phyloP scores from a whole-genome alignment of 352 stramenopile species.

The Bremia lactucae region DNA sequence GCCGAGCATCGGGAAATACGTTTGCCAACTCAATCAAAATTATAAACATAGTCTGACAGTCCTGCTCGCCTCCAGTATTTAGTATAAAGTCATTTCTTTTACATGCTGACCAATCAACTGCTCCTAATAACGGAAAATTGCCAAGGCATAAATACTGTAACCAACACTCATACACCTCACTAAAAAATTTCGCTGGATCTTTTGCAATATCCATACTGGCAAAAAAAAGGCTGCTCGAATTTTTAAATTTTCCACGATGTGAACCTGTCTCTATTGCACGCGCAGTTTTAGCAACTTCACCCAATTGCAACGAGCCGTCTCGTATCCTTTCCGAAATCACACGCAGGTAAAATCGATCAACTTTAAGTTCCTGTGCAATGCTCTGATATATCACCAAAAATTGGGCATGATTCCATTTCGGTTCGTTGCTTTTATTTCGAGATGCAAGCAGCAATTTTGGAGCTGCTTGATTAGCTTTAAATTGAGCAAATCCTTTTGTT shows the following conservation, averaged over 20 bases:
- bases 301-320: constrained; percentile 54
- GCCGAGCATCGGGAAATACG: constrained; percentile 44
- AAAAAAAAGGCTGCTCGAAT: constrained; percentile 41
- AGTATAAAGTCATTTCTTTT: constrained; percentile 18
- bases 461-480: constrained; percentile 25
- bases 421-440: constrained; percentile 11
- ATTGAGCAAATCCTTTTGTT: constrained; percentile 41
- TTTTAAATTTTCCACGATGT: constrained; percentile 33
- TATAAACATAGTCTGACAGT: constrained; percentile 53
- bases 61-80: constrained; percentile 25
- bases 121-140: constrained; percentile 23
- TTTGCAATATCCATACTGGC: constrained; percentile 61
- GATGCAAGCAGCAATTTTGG: constrained; percentile 15
- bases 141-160: constrained; percentile 57
- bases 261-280: constrained; percentile 29
- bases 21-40: constrained; percentile 52
- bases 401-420: constrained; percentile 60
- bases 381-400: constrained; percentile 57
- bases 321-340: constrained; percentile 59
- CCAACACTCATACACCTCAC: constrained; percentile 75
- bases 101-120: constrained; percentile 25
- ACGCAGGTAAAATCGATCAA: constrained; percentile 57
- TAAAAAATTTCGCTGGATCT: constrained; percentile 51
- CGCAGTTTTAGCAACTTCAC: constrained; percentile 36
- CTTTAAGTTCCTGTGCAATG: constrained; percentile 49